A percentile compares a stretch with the other conserved stretches of the same genome.
These are phyloP conservation scores for Asparagopsis taxiformis DNA, from an alignment of 31 red algal species.

Conservation along the genomic window DNA sequence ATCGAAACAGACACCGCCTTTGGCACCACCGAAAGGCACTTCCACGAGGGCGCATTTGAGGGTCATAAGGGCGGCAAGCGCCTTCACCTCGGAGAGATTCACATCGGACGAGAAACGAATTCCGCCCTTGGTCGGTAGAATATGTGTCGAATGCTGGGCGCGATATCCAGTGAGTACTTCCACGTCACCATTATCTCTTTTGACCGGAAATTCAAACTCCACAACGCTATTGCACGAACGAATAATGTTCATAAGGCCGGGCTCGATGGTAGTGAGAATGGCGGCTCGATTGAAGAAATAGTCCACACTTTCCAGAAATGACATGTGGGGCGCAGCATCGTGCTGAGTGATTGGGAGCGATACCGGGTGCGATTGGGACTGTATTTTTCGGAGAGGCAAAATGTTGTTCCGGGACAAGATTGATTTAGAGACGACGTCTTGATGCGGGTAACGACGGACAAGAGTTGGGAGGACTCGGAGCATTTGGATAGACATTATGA, in stretches of 20 bases:
- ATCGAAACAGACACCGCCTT: constrained; percentile 93
- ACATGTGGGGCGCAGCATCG: constrained; percentile 1
- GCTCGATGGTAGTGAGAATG: constrained; percentile 55
- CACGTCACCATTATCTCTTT: constrained; percentile 65
- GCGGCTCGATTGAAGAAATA: constrained; percentile 78
- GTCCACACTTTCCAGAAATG: constrained; percentile 89
- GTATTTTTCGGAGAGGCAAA: neutral
- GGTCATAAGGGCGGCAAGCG: constrained; percentile 94
- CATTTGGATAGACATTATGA: no score
- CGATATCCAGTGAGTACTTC: constrained; percentile 88
- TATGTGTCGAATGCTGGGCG: constrained; percentile 85
- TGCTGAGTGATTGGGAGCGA: neutral
- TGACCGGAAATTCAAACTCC: constrained; percentile 87
- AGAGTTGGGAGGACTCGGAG: no score
- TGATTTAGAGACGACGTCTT: no score
- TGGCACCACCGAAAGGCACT: constrained; percentile 95
- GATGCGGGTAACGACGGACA: no score
- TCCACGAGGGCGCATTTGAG: constrained; percentile 97
- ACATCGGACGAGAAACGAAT: constrained; percentile 89
- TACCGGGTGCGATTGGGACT: neutral
- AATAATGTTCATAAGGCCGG: constrained; percentile 80
- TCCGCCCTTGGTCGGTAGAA: constrained; percentile 94
- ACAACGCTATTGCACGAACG: constrained; percentile 74
- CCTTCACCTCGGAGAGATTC: constrained; percentile 86
- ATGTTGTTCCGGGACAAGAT: no score